A percentile compares a stretch with the other conserved stretches of the same genome.
phyloP scores from a whole-genome alignment of 129 eudicot genomes.

The Flaveria robusta region DNA sequence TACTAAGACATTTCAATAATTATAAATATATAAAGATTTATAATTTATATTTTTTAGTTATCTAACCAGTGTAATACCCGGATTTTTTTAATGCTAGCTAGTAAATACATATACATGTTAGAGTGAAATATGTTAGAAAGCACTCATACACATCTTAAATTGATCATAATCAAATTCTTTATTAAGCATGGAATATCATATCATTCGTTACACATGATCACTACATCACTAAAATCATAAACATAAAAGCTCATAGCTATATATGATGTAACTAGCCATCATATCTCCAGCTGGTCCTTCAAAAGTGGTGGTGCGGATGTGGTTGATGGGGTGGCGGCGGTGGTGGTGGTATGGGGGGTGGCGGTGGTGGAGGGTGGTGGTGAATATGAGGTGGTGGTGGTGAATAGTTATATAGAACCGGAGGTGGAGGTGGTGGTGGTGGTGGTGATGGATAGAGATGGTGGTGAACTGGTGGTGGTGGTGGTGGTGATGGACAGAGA shows the following conservation, averaged over 20 bases:
- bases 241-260: neutral
- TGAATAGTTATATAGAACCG: too few relatives aligned
- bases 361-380: too few relatives aligned
- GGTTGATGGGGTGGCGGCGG: conserved; percentile 18
- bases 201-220: neutral
- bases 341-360: neutral
- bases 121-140: too few relatives aligned
- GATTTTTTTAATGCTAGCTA: too few relatives aligned
- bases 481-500: neutral
- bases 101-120: too few relatives aligned
- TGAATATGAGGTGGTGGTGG: neutral
- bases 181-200: neutral
- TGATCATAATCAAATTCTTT: too few relatives aligned
- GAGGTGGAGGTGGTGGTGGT: conserved; percentile 8
- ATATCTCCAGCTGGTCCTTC: neutral
- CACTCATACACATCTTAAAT: too few relatives aligned
- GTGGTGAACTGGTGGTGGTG: neutral
- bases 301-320: conserved; percentile 10
- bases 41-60: too few relatives aligned
- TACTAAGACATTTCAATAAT: too few relatives aligned
- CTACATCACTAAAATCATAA: neutral
- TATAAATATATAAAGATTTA: too few relatives aligned
- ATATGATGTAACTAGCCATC: neutral
- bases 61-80: too few relatives aligned
- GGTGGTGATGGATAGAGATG: conserved; percentile 30